Conservation (phyloP, 2,329 filamentous ascomycete genomes). For the Exophiala xenobiotica region DNA sequence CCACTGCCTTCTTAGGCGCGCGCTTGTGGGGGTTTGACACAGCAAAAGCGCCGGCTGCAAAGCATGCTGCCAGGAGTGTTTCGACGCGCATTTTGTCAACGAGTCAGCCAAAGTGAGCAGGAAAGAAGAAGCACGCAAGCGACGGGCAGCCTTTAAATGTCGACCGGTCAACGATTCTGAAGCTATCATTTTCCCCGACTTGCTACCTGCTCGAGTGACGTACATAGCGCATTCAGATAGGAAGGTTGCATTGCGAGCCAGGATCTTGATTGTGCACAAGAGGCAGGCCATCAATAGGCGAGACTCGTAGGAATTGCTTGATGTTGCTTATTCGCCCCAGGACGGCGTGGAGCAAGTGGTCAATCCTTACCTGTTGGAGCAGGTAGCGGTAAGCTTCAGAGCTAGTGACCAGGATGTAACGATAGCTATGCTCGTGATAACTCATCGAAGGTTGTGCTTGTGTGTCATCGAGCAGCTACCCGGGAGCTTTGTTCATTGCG, state of each 20-base stretch:
- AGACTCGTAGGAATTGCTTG: no score
- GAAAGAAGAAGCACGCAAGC: neutral
- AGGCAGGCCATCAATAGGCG: neutral
- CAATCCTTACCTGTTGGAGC: conserved; percentile 21
- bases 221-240: no score
- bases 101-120: neutral
- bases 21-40: conserved; percentile 20
- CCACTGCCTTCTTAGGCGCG: conserved; percentile 14
- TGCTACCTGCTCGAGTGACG: neutral
- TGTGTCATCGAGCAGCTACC: neutral
- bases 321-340: conserved; percentile 10
- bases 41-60: conserved; percentile 18
- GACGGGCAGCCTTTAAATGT: neutral
- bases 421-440: neutral
- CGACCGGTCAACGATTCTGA: neutral
- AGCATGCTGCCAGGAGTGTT: conserved; percentile 12
- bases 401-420: neutral
- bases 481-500: no score
- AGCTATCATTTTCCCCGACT: neutral
- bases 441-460: neutral
- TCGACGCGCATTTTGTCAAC: conserved; percentile 14
- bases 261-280: neutral
- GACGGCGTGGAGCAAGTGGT: conserved; percentile 11
- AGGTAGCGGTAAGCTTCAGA: conserved; percentile 8
- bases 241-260: conserved; percentile 22